phyloP scores from a whole-genome alignment of 2,329 filamentous ascomycete genomes.

The Hypoxylon sp. region DNA sequence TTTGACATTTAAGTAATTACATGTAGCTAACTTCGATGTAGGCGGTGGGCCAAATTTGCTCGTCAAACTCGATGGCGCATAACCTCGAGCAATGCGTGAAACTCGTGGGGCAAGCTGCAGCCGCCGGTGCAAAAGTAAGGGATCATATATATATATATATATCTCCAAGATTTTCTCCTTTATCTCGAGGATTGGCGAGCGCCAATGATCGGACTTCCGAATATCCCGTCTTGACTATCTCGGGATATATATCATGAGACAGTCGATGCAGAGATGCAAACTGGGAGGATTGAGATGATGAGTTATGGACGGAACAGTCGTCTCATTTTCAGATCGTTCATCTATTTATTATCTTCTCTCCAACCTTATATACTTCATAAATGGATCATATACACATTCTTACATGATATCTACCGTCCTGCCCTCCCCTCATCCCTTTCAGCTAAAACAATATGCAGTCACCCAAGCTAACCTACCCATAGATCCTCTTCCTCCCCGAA shows the following conservation, averaged over 20 bases:
- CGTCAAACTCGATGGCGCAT: slow-evolving; percentile 80
- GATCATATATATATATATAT: too few relatives aligned
- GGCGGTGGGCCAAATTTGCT: slow-evolving; percentile 93
- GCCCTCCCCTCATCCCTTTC: neutral
- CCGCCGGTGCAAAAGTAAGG: slow-evolving; percentile 81
- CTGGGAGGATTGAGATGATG: neutral
- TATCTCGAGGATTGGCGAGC: neutral
- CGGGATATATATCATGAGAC: neutral
- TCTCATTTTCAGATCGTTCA: neutral
- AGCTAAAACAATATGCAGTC: neutral
- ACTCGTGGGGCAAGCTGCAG: slow-evolving; percentile 80
- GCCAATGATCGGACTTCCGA: neutral
- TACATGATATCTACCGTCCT: neutral
- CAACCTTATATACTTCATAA: too few relatives aligned
- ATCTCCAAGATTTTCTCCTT: neutral
- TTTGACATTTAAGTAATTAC: neutral
- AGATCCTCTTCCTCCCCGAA: slow-evolving; percentile 92
- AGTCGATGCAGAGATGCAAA: neutral
- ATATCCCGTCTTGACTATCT: neutral
- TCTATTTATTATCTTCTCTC: neutral
- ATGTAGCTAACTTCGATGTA: slow-evolving; percentile 56
- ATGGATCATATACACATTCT: neutral
- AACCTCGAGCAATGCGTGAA: slow-evolving; percentile 85
- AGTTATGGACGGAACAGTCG: neutral
- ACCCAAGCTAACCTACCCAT: slow-evolving; percentile 35